Conservation (phyloP, 768 basidiomycete genomes). For the Udeniomyces megalosporus region DNA sequence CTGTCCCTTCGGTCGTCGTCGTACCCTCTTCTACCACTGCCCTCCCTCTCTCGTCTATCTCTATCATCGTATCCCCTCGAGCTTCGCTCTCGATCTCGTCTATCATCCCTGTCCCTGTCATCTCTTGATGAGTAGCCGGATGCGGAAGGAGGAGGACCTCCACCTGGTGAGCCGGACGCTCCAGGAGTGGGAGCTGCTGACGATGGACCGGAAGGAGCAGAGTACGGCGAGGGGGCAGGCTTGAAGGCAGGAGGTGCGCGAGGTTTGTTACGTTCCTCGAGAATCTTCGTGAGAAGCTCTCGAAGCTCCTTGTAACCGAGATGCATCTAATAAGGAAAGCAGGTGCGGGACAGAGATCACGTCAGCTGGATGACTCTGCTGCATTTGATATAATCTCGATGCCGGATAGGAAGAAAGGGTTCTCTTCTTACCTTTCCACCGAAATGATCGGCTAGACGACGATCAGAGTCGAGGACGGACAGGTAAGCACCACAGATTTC, state of each 20-base stretch:
- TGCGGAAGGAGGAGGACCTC: background rate
- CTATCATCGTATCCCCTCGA: conserved; percentile 6
- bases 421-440: conserved; percentile 73
- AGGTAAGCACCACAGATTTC: conserved; percentile 99
- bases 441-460: conserved; percentile 97
- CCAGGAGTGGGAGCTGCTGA: background rate
- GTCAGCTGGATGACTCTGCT: no score
- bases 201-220: background rate
- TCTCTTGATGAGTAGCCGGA: background rate
- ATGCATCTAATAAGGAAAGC: conserved; percentile 59
- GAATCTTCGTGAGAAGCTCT: conserved; percentile 78
- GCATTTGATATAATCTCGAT: background rate
- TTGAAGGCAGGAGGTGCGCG: conserved; percentile 21
- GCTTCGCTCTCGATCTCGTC: background rate
- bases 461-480: conserved; percentile 91
- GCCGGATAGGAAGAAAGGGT: conserved; percentile 13
- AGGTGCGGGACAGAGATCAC: background rate
- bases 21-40: background rate
- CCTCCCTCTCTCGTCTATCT: background rate
- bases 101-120: background rate
- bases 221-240: background rate
- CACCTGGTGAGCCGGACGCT: background rate
- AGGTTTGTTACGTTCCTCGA: conserved; percentile 67
- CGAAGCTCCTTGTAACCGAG: conserved; percentile 95
- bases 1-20: conserved; percentile 1